These are phyloP conservation scores for Peronospora belbahrii DNA, from an alignment of 352 stramenopile genomes.

Conservation along the genomic window DNA sequence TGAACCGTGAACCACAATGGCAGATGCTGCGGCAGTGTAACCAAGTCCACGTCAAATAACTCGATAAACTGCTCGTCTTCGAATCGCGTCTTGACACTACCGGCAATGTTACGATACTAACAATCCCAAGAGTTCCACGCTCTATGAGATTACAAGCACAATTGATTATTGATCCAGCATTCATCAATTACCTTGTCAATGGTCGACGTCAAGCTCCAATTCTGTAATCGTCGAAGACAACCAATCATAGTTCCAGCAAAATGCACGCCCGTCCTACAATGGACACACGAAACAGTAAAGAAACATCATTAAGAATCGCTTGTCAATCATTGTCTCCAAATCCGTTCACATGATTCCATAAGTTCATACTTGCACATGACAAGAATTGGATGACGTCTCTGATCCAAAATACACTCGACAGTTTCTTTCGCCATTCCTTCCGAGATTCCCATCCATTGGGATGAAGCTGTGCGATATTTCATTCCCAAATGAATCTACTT, in stretches of 20 bases:
- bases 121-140: no score
- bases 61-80: constrained; percentile 88
- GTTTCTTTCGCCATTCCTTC: constrained; percentile 83
- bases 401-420: constrained; percentile 78
- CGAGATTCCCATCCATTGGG: constrained; percentile 62
- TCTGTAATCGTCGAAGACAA: constrained; percentile 73
- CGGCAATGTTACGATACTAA: constrained; percentile 81
- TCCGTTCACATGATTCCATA: background rate
- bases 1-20: constrained; percentile 78
- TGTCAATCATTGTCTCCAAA: background rate
- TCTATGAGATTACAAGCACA: no score
- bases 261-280: constrained; percentile 55
- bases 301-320: background rate
- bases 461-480: constrained; percentile 67
- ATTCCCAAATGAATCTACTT: constrained; percentile 67
- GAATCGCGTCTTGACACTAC: constrained; percentile 80
- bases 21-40: constrained; percentile 69
- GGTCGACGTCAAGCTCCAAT: constrained; percentile 80
- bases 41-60: constrained; percentile 81
- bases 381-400: constrained; percentile 69
- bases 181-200: constrained; percentile 73
- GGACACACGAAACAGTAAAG: background rate
- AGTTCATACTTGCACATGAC: constrained; percentile 85
- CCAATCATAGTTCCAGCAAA: constrained; percentile 76
- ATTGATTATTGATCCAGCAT: no score